Evolutionary conservation across 331 rosid genomes (phyloP).

Genomic region (Arachis monticola): DNA sequence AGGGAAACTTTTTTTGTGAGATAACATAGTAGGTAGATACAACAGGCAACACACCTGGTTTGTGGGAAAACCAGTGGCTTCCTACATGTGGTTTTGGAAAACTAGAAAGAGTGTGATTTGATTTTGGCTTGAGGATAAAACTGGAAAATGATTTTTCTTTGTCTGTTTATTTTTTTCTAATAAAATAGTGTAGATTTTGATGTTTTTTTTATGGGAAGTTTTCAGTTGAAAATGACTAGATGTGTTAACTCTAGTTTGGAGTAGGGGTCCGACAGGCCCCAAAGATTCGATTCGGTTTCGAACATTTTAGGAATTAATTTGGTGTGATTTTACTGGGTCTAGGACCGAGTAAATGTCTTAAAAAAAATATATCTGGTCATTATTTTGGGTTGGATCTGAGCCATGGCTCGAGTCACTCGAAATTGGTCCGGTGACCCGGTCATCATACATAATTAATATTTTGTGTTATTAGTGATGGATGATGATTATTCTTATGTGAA

Average conservation of each 20-base stretch:
- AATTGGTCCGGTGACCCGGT: no score
- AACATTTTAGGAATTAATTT: no score
- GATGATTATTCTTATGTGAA: no score
- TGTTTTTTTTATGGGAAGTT: not conserved
- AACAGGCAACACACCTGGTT: slow-evolving; percentile 15
- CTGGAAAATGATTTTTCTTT: not conserved
- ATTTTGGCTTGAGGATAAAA: not conserved
- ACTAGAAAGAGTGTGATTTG: not conserved
- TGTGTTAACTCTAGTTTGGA: not conserved
- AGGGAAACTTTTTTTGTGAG: not conserved
- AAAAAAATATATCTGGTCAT: no score
- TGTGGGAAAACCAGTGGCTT: slow-evolving; percentile 27
- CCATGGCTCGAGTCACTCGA: no score
- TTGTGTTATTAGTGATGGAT: no score
- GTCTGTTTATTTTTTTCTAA: not conserved
- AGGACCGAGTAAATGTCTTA: no score
- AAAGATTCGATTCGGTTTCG: no score
- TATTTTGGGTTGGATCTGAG: no score
- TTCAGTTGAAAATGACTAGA: not conserved
- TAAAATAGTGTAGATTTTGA: not conserved
- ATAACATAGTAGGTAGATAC: not conserved
- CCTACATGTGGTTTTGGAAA: not conserved
- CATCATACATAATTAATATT: no score
- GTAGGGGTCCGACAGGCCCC: no score
- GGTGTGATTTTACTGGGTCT: no score